phyloP scores from a whole-genome alignment of 1,139 yeast genomes.

The Barnettozyma hawaiiensis region DNA sequence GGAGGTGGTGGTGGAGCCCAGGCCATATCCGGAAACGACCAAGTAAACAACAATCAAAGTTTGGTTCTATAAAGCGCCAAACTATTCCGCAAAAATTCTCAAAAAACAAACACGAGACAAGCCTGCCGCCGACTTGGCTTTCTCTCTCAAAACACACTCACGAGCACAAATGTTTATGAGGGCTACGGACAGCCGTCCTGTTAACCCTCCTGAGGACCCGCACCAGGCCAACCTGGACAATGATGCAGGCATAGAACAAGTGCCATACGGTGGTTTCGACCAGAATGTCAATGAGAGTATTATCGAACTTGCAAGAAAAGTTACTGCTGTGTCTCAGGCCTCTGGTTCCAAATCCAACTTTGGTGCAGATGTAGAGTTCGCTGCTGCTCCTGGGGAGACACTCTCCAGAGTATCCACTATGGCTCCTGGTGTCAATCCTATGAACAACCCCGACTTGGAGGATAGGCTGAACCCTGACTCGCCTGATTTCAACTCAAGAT shows the following conservation, averaged over 20 bases:
- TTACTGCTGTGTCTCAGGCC: slow-evolving; percentile 3
- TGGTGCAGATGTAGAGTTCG: slow-evolving; percentile 2
- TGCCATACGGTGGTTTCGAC: slow-evolving; percentile 6
- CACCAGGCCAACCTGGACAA: background rate
- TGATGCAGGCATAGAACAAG: slow-evolving; percentile 1
- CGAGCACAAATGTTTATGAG: background rate
- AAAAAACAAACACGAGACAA: no score
- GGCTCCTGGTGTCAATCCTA: slow-evolving; percentile 24
- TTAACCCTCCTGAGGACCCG: background rate
- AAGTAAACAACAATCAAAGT: no score
- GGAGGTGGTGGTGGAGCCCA: no score
- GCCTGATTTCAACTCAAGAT: slow-evolving; percentile 52
- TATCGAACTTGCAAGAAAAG: slow-evolving; percentile 6
- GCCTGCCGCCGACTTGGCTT: no score
- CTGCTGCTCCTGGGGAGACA: slow-evolving; percentile 2
- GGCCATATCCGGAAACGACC: no score
- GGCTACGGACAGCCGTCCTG: background rate
- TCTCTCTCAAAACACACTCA: no score
- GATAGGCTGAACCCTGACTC: slow-evolving; percentile 49
- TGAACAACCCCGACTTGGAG: slow-evolving; percentile 37
- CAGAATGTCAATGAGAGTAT: slow-evolving; percentile 6
- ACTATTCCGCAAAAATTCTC: no score
- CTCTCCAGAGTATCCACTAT: slow-evolving; percentile 21
- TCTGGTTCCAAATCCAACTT: background rate
- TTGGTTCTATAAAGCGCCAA: no score